Conservation (phyloP, 2,329 filamentous ascomycete genomes). For the Ilyonectria sp. region DNA sequence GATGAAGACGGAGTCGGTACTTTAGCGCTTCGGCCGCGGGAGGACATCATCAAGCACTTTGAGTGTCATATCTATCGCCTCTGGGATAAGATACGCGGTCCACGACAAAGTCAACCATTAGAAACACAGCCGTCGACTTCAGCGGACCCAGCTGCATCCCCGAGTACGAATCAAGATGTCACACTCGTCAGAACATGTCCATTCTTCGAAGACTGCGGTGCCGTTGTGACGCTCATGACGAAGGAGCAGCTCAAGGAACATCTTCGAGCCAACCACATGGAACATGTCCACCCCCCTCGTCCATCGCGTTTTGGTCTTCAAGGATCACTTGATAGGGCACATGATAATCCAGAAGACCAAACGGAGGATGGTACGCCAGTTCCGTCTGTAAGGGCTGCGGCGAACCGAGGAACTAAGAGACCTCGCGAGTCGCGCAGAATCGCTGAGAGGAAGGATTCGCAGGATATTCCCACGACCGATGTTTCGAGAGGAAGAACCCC, state of each 20-base stretch:
- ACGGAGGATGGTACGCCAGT: not conserved
- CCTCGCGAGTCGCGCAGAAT: too few species aligned
- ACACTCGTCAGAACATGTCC: constrained; percentile 20
- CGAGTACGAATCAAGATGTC: not conserved
- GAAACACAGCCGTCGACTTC: not conserved
- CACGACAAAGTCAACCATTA: not conserved
- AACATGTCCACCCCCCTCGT: constrained; percentile 16
- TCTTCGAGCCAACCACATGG: constrained; percentile 7
- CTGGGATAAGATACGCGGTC: constrained; percentile 30
- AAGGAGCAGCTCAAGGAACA: constrained; percentile 27
- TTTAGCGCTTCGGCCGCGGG: not conserved
- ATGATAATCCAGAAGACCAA: not conserved
- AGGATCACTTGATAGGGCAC: not conserved
- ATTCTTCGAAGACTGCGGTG: constrained; percentile 36
- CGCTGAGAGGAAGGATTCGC: too few species aligned
- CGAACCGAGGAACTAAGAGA: not conserved
- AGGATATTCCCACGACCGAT: too few species aligned
- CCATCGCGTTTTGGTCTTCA: not conserved
- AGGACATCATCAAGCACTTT: constrained; percentile 38
- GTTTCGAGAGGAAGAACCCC: not conserved
- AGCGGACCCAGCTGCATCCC: not conserved
- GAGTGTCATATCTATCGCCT: constrained; percentile 43
- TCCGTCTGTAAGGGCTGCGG: not conserved
- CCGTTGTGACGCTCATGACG: constrained; percentile 23
- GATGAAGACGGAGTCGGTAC: not conserved